Evolutionary conservation across 2,329 filamentous ascomycete species (phyloP), one percentile per base, ranked within the genome.

Genomic region (Fusarium succisae): DNA sequence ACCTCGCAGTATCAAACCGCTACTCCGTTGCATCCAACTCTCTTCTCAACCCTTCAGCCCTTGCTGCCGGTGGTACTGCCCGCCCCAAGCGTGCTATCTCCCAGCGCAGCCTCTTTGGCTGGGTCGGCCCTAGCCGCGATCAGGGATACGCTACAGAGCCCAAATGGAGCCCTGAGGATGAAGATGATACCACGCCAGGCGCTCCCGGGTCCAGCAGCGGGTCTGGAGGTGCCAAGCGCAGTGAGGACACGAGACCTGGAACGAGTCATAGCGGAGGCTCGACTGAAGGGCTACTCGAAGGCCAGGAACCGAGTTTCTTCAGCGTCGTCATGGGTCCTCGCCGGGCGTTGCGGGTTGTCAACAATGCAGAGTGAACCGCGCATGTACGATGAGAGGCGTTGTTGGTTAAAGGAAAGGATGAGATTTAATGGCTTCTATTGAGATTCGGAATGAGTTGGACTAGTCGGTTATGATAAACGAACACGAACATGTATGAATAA

Each of bases 291-390:
- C 77, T 93, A 70, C 77, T 92, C 22, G 86, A 84, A 8, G 90
- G 89, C 1, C 86, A 89, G 69, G 91, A 94, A 80, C 92, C 92
- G 68, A 92, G 88, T 66, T 94, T 94, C 82, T 90, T 93, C 80
- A 92, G 87, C 56, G 91, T 93, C 35, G 82, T 93, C 77, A 81
- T 94, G 81, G 91, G 91, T 69, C 92, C 92, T 28, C 85, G 91
- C 77, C 84, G 92, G 78, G 93, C 91, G 76, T 82, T 94, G 83
- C 85, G 91, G 77, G 91, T 94, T 41, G 91, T 93, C 28, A 94
- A 94, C 55, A 83, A 81, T 20, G 80, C 80, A 56, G 84, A 85
- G 56, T 78, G 72, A 37, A 38, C n/a, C 15, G 15, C 12, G 22
- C 26, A n/a, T 39, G 22, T 26, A 43, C 43, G 17, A 63, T 28